A percentile compares a stretch with the other conserved stretches of the same genome.
These are phyloP conservation scores for Phoma sp. DNA, from an alignment of 2,329 filamentous ascomycete species.

Conservation along the genomic window DNA sequence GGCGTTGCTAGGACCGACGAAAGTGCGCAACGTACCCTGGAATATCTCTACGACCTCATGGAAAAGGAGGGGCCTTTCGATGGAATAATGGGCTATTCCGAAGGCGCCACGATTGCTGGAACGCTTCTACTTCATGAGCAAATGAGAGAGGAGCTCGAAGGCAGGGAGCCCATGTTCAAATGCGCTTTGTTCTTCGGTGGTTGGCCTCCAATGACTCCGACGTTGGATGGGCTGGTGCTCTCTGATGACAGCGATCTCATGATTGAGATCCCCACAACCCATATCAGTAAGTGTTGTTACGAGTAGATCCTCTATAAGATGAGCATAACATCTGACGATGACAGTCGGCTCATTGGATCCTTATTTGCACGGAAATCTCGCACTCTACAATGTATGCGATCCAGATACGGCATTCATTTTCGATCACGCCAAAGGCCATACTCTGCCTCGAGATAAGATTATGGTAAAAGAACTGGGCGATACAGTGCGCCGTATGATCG, in stretches of 20 bases:
- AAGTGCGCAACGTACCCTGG: slow-evolving; percentile 26
- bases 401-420: slow-evolving; percentile 66
- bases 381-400: slow-evolving; percentile 67
- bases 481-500: slow-evolving; percentile 34
- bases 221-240: slow-evolving; percentile 41
- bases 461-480: slow-evolving; percentile 40
- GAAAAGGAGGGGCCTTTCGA: slow-evolving; percentile 48
- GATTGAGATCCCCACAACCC: slow-evolving; percentile 51
- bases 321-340: background rate
- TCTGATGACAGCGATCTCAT: slow-evolving; percentile 50
- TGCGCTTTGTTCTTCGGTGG: slow-evolving; percentile 58
- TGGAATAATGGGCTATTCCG: slow-evolving; percentile 66
- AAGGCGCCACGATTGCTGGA: slow-evolving; percentile 63
- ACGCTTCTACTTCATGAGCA: slow-evolving; percentile 42
- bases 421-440: slow-evolving; percentile 70
- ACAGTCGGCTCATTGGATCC: slow-evolving; percentile 55
- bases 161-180: slow-evolving; percentile 43
- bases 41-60: slow-evolving; percentile 29
- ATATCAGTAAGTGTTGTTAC: slow-evolving; percentile 35
- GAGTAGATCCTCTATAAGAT: background rate
- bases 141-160: slow-evolving; percentile 22
- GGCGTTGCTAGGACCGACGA: slow-evolving; percentile 43
- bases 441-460: slow-evolving; percentile 55
- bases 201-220: slow-evolving; percentile 50
- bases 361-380: slow-evolving; percentile 66